A percentile compares a stretch with the other conserved stretches of the same genome.
Conservation (phyloP, 257 asterid species). For the Coffea eugenioides region DNA sequence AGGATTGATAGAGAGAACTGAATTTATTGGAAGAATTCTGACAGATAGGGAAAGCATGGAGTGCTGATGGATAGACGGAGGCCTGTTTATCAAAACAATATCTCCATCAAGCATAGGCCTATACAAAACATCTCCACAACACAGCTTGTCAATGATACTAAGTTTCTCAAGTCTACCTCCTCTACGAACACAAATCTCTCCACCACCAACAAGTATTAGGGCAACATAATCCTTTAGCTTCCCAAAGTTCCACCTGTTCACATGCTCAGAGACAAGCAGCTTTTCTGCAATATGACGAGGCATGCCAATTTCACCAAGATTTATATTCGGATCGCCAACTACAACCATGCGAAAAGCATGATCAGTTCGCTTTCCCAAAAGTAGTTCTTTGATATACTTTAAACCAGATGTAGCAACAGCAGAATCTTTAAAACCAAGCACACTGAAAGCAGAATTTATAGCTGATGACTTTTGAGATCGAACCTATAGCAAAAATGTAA, state of each 20-base stretch:
- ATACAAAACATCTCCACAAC: slow-evolving; percentile 61
- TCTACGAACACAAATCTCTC: slow-evolving; percentile 51
- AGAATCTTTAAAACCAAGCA: slow-evolving; percentile 14
- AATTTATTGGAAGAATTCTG: slow-evolving; percentile 57
- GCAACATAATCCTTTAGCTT: slow-evolving; percentile 55
- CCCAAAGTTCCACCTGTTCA: slow-evolving; percentile 61
- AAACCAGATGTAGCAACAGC: slow-evolving; percentile 68
- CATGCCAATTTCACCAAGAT: slow-evolving; percentile 74
- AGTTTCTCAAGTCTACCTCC: slow-evolving; percentile 45
- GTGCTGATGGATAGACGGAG: slow-evolving; percentile 96
- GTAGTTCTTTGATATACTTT: slow-evolving; percentile 71
- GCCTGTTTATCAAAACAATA: slow-evolving; percentile 73
- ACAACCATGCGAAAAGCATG: slow-evolving; percentile 90
- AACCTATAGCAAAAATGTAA: slow-evolving; percentile 56
- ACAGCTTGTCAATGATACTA: slow-evolving; percentile 57
- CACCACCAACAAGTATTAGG: slow-evolving; percentile 58
- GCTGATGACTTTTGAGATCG: slow-evolving; percentile 66
- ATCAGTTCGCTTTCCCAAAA: slow-evolving; percentile 80
- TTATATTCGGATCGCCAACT: slow-evolving; percentile 79
- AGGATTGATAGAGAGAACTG: slow-evolving; percentile 77
- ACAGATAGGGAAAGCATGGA: slow-evolving; percentile 81
- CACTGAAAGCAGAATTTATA: slow-evolving; percentile 34
- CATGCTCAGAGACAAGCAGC: slow-evolving; percentile 53
- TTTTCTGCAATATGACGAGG: slow-evolving; percentile 68
- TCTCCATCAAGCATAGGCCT: slow-evolving; percentile 89